Conservation (phyloP, 1,284 basidiomycete genomes). For the Leccinum holopus region DNA sequence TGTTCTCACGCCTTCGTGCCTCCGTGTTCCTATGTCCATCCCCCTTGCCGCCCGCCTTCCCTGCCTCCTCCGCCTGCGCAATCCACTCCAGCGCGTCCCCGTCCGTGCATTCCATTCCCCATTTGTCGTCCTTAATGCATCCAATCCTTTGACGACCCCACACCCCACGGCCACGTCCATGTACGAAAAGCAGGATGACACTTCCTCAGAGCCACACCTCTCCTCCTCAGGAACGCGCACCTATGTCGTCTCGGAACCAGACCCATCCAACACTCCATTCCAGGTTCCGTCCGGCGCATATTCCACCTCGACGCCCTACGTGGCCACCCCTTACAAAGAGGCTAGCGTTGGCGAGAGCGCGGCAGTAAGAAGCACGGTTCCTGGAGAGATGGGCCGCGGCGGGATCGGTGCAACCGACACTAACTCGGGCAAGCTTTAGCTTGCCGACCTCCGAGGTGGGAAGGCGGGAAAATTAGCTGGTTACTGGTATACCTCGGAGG, state of each 20-base stretch:
- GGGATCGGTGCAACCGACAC: constrained; percentile 37
- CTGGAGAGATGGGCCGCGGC: constrained; percentile 45
- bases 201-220: constrained; percentile 46
- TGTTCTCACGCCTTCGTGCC: constrained; percentile 21
- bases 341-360: constrained; percentile 48
- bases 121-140: constrained; percentile 47
- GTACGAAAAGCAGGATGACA: constrained; percentile 59
- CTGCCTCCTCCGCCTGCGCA: constrained; percentile 1
- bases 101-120: constrained; percentile 59
- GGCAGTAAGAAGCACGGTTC: constrained; percentile 43
- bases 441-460: constrained; percentile 45
- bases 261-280: constrained; percentile 55
- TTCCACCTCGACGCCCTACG: constrained; percentile 55
- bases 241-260: constrained; percentile 68
- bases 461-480: constrained; percentile 41
- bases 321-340: constrained; percentile 40
- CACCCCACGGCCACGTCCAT: constrained; percentile 30
- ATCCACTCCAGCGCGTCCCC: neutral
- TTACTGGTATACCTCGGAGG: neutral
- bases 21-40: constrained; percentile 17
- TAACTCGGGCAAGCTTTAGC: constrained; percentile 39
- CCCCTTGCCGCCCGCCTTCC: neutral
- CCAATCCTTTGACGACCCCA: constrained; percentile 35
- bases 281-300: constrained; percentile 68
- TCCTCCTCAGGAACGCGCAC: constrained; percentile 48